Evolutionary conservation across 73 alveolate genomes (phyloP), one percentile per base, ranked within the genome.

Genomic region (Paramecium caudatum): DNA sequence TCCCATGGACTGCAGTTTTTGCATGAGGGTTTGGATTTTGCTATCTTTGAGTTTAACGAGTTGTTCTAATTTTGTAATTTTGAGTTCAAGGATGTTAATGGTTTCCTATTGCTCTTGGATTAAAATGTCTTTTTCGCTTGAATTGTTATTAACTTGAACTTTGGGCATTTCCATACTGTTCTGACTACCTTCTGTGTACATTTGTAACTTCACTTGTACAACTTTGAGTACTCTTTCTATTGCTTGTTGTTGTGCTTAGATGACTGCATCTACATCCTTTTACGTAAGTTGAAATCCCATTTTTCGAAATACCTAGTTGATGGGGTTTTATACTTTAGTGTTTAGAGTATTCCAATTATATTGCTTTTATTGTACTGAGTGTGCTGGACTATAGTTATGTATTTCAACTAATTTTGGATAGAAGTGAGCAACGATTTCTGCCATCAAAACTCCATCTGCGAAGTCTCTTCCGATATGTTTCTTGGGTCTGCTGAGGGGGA

Each of bases 401-500:
- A 96, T 47, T 34, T 96, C 98, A n/a, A 96, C 96, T 36, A 87
- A 12, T 49, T 63, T 91, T 4, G 99, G 99, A 69, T 88, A 90
- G 90, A 87, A 95, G 83, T 84, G 85, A 91, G 90, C 92, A 23
- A 97, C 82, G 2, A 95, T 91, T 93, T 95, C 98, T 25, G 98
- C 98, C 87, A 95, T 63, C 46, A 95, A 90, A 80, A 94, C 95
- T 32, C 97, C 98, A 91, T 97, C 99, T 46, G 98, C 92, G 82
- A 97, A 97, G 90, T 97, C 99, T 85, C 98, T 93, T 5, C 96
- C 88, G 39, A 97, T 97, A 91, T 97, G 94, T 74, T 88, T 91
- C 92, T 97, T 97, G 17, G 97, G 97, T 61, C 99, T 93, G 3
- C 98, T 87, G 39, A 98, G 96, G 5, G 99, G 99, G 16, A 98